Conservation (phyloP, 179 eudicot genomes). For the Actinidia chinensis region DNA sequence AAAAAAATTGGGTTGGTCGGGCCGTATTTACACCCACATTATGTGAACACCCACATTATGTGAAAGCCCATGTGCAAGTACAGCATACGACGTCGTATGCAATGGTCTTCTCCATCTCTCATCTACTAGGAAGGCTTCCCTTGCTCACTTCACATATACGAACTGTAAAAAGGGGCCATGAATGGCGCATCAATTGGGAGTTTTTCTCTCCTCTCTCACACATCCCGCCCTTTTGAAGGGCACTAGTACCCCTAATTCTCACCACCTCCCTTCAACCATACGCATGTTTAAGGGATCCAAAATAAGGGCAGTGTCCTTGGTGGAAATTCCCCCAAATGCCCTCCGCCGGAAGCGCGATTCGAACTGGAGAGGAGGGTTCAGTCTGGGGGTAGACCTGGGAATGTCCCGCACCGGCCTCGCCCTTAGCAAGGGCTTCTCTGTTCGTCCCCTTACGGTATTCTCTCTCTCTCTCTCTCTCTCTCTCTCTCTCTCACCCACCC, state of each 20-base stretch:
- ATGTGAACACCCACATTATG: too few species aligned
- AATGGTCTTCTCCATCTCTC: too few species aligned
- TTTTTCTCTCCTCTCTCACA: not conserved
- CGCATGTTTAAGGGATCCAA: not conserved
- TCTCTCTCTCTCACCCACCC: too few species aligned
- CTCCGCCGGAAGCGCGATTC: slow-evolving; percentile 43
- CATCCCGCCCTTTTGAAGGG: slow-evolving; percentile 1
- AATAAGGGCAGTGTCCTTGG: not conserved
- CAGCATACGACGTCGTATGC: too few species aligned
- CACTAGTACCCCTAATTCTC: not conserved
- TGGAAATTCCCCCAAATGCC: slow-evolving; percentile 55
- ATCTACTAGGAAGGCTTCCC: too few species aligned
- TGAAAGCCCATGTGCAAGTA: too few species aligned
- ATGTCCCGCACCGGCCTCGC: slow-evolving; percentile 84
- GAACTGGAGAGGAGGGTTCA: slow-evolving; percentile 50
- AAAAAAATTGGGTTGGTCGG: too few species aligned
- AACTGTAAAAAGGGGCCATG: not conserved
- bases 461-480: not conserved
- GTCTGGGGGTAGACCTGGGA: slow-evolving; percentile 70
- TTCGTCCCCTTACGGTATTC: slow-evolving; percentile 69
- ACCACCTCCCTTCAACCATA: not conserved
- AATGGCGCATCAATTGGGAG: not conserved
- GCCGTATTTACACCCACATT: too few species aligned
- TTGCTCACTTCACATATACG: too few species aligned
- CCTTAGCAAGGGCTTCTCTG: slow-evolving; percentile 67